Base-by-base conservation (phyloP, 1,284 basidiomycete species). In the Austroboletus novae-zelandiae region DNA sequence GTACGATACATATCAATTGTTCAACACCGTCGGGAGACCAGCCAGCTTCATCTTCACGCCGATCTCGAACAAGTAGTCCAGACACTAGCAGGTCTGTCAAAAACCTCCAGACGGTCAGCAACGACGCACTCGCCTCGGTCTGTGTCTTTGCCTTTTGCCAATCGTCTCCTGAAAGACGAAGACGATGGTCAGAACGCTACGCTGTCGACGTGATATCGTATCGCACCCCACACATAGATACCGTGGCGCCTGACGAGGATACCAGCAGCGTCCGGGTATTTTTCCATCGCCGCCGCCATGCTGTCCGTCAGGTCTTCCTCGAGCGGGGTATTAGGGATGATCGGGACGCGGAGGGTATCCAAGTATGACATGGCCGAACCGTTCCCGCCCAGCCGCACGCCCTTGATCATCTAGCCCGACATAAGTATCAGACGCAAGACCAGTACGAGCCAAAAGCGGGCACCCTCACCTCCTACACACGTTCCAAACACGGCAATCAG, bases 111-210 rank as follows among this genome's bases (percentile, higher is more conserved):
- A 18, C 32, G 29, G 10, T 3, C 4, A 14, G 23, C 5, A 18
- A 17, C 3, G 30, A 11, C 2, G 36, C 9, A 47, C 67, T 44
- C 46, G 80, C 83, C 74, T 91, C 89, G 2, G 89, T 83, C 62
- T 93, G 90, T 0, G 88, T 89, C 71, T 93, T 93, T n/a, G 91
- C 90, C 62, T 86, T 89, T 66, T 91, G 82, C 89, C 90, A 93
- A 47, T 87, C 84, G 43, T 74, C 72, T 2, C 84, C 86, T 89
- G 54, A 40, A 15, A 15, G 7, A 15, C 5, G 3, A 46, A 42
- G n/a, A 18, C 20, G 6, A 18, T 1, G 17, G 11, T 51, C 42
- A 53, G 45, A 18, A 40, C 18, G 52, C 6, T 5, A 9, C 20
- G 5, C 15, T 11, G 20, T 11, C 13, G 17, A 27, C 23, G 32